These are phyloP conservation scores for Lonicera japonica DNA, from an alignment of 129 eudicot genomes.

Conservation along the genomic window DNA sequence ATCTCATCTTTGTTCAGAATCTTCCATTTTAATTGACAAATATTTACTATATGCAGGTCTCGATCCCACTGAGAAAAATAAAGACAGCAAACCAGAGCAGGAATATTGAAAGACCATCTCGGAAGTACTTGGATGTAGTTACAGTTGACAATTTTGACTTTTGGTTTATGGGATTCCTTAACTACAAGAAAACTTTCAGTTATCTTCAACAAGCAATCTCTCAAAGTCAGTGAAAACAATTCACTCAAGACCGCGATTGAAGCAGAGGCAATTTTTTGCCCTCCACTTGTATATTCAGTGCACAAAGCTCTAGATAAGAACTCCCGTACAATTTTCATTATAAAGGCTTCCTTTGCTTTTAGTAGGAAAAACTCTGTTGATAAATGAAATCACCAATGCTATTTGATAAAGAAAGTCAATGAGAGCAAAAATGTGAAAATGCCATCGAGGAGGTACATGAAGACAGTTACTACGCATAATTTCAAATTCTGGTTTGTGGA, in stretches of 20 bases:
- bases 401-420: not conserved
- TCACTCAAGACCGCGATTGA: not conserved
- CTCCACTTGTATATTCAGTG: not conserved
- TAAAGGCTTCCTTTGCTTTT: not conserved
- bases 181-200: constrained; percentile 1
- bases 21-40: not conserved
- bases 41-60: constrained; percentile 7
- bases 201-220: constrained; percentile 8
- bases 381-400: not conserved
- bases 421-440: no score
- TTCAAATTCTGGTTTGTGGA: no score
- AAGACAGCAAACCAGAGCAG: not conserved
- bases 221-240: not conserved
- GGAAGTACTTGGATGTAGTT: constrained; percentile 15
- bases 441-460: no score
- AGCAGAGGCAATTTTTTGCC: not conserved
- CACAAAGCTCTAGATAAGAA: no score
- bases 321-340: not conserved
- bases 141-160: constrained; percentile 20
- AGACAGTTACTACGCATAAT: no score
- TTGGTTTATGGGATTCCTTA: constrained; percentile 22
- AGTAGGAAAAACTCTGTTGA: not conserved
- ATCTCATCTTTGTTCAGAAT: not conserved
- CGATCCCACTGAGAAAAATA: constrained; percentile 13
- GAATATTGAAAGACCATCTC: not conserved